Evolutionary conservation across 2,329 filamentous ascomycete genomes (phyloP), one percentile per base, ranked within the genome.

Genomic region (Aureobasidium sp.): DNA sequence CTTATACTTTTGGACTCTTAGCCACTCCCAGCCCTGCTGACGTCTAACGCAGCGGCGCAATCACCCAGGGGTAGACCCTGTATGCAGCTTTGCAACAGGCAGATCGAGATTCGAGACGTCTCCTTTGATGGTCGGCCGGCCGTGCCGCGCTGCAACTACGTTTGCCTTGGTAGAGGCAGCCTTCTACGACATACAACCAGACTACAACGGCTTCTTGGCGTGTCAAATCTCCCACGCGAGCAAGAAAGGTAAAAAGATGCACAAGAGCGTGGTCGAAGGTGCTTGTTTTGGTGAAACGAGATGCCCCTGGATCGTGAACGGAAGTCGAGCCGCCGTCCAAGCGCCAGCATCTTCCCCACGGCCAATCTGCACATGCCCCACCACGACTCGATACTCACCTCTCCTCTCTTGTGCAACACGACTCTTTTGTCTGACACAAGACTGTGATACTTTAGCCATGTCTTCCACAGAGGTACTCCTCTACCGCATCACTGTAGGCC

Each of bases 101-200:
- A 35, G 53, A 57, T 57, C 39, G 39, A 39, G 40, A 37, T 40
- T 42, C 39, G 11, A n/a, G 24, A 24, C 15, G 24, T 2, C n/a
- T 31, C 35, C 47, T 31, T 29, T 14, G 39, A 19, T 8, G 17
- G 22, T 5, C 15, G 14, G 49, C 15, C 49, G 33, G 49, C 49
- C 49, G 31, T 52, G 52, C 27, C 45, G 40, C 53, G 40, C 39
- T 45, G 53, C 53, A 27, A 57, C 53, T 44, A 45, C 27, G 17
- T 35, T 22, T 50, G 47, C 29, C 29, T 22, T 35, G 47, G 29
- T 35, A 50, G 15, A 33, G 47, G 27, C 47, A 54, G 53, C 53
- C 40, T 22, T 57, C 53, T 57, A 57, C 40, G 53, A 57, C 53
- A 57, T 57, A 11, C n/a, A 54, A 33, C 33, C 50, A 54, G 35